A percentile compares a stretch with the other conserved stretches of the same genome.
These are phyloP conservation scores for Cymbopogon citratus DNA, from an alignment of 176 grass and related monocot genomes.

Conservation along the genomic window DNA sequence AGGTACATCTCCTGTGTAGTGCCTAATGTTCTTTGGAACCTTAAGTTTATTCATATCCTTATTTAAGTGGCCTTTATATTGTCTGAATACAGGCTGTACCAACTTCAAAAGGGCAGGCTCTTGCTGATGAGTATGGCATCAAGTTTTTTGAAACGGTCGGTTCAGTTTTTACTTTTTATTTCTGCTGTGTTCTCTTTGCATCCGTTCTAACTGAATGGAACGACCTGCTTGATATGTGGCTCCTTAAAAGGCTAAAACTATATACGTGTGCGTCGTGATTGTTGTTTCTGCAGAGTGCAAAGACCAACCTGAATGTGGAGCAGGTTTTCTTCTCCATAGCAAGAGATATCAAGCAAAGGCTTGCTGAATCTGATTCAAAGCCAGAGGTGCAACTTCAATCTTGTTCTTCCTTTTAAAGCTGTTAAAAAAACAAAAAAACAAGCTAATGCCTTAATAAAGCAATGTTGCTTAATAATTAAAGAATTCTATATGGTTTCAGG, in stretches of 20 bases:
- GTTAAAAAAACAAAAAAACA: background rate
- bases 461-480: background rate
- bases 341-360: slow-evolving; percentile 51
- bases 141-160: slow-evolving; percentile 50
- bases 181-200: background rate
- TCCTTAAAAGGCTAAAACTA: background rate
- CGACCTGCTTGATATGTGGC: background rate
- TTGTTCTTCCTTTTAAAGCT: background rate
- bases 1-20: background rate
- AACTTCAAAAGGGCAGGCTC: slow-evolving; percentile 47
- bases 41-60: background rate
- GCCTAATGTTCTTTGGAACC: background rate
- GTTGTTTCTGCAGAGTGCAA: slow-evolving; percentile 34
- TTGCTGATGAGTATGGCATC: slow-evolving; percentile 55
- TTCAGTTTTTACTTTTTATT: background rate
- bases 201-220: background rate
- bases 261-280: background rate
- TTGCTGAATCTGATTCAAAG: slow-evolving; percentile 44
- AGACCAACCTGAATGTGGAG: slow-evolving; percentile 56
- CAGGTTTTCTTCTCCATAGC: slow-evolving; percentile 58
- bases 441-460: background rate
- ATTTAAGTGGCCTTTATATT: background rate
- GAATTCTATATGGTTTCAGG: slow-evolving; percentile 19
- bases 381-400: slow-evolving; percentile 25
- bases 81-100: slow-evolving; percentile 36